Evolutionary conservation across 805 yeast genomes (phyloP).

Genomic region (Saccharomycopsis fermentans): DNA sequence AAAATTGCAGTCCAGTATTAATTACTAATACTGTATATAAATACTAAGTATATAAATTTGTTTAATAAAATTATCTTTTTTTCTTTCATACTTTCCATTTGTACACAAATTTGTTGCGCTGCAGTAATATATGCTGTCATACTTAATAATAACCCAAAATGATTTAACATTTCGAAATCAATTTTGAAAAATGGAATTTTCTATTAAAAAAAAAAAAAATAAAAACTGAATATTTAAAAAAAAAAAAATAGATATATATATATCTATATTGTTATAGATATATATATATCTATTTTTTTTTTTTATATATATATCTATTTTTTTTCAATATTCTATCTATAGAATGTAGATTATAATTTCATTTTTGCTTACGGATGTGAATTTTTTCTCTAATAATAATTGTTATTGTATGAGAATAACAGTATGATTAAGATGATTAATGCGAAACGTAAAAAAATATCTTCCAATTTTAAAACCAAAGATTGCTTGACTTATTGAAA

Average conservation of each 20-base stretch:
- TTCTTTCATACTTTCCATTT: neutral
- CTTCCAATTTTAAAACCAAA: neutral
- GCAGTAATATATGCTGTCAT: neutral
- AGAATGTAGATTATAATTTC: too few relatives aligned
- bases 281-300: too few relatives aligned
- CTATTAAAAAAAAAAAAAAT: too few relatives aligned
- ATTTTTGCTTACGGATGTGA: too few relatives aligned
- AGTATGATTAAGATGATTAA: neutral
- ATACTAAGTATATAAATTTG: neutral
- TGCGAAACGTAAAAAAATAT: neutral
- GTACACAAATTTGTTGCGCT: neutral
- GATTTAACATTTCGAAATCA: neutral
- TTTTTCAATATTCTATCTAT: too few relatives aligned
- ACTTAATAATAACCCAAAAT: neutral
- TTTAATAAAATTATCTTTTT: too few relatives aligned
- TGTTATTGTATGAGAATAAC: too few relatives aligned
- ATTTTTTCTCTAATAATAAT: too few relatives aligned
- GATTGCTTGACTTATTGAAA: neutral
- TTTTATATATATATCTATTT: too few relatives aligned
- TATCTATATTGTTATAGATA: too few relatives aligned
- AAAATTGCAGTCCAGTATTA: neutral
- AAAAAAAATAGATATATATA: too few relatives aligned
- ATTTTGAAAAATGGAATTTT: neutral
- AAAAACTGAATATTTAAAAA: too few relatives aligned
- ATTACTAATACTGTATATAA: neutral